Evolutionary conservation across 352 stramenopile genomes (phyloP).

Genomic region (Globisporangium perplexum): DNA sequence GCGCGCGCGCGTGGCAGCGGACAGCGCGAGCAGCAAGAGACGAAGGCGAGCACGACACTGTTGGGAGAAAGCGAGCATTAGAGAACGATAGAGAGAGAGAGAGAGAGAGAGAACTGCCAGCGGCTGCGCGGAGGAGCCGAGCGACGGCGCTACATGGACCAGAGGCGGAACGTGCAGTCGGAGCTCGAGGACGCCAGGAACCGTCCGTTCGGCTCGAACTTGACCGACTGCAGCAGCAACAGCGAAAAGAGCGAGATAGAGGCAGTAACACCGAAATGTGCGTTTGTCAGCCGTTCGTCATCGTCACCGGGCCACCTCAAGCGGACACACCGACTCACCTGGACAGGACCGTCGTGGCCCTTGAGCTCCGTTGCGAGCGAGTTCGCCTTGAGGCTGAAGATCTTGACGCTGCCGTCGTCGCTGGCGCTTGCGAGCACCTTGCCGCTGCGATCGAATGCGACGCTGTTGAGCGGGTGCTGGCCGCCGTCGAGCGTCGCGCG

Average conservation of each 20-base stretch:
- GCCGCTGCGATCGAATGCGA: constrained; percentile 89
- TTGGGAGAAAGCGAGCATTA: constrained; percentile 5
- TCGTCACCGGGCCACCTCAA: background rate
- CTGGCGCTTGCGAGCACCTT: constrained; percentile 79
- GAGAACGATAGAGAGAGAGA: background rate
- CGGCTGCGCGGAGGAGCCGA: constrained; percentile 3
- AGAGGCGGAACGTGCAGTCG: constrained; percentile 92
- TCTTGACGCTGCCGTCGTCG: constrained; percentile 88
- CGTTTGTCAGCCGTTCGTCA: constrained; percentile 6
- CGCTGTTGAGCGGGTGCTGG: constrained; percentile 87
- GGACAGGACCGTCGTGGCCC: constrained; percentile 91
- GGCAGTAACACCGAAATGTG: constrained; percentile 1
- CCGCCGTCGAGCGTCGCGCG: constrained; percentile 79
- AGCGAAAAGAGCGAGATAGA: constrained; percentile 7
- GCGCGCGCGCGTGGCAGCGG: background rate
- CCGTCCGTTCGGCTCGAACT: constrained; percentile 84
- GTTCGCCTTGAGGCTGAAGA: constrained; percentile 82
- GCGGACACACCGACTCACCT: constrained; percentile 52
- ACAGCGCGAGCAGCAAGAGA: background rate
- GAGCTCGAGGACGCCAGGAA: constrained; percentile 90
- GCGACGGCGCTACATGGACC: constrained; percentile 35
- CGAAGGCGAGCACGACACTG: background rate
- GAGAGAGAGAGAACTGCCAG: background rate
- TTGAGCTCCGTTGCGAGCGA: constrained; percentile 71
- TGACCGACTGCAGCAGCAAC: constrained; percentile 53